Conservation (phyloP, 192 early-diverging fungal species). For the Haplosporangium gracile region DNA sequence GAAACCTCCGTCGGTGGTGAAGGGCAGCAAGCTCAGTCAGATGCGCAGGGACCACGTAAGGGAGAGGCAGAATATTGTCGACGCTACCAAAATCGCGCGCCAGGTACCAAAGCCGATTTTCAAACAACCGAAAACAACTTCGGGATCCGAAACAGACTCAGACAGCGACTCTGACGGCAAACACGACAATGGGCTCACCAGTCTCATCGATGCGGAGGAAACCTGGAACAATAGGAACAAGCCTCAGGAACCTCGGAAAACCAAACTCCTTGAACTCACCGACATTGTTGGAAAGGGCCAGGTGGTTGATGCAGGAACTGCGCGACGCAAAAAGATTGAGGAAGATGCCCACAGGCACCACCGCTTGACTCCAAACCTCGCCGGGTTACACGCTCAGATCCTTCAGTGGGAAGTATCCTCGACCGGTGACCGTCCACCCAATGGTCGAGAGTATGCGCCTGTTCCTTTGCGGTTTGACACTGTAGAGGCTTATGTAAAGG, state of each 20-base stretch:
- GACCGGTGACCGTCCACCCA: conserved; percentile 69
- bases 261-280: conserved; percentile 58
- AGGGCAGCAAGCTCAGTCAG: conserved; percentile 55
- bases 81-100: conserved; percentile 37
- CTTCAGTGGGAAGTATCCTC: conserved; percentile 72
- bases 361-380: conserved; percentile 66
- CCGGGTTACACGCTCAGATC: conserved; percentile 68
- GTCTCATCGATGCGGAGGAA: conserved; percentile 45
- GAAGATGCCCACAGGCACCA: conserved; percentile 61
- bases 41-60: conserved; percentile 33
- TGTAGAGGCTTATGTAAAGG: conserved; percentile 68
- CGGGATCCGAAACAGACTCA: conserved; percentile 32
- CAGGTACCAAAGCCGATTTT: conserved; percentile 3
- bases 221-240: conserved; percentile 52
- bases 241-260: conserved; percentile 49
- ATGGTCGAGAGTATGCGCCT: conserved; percentile 34
- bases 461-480: conserved; percentile 75
- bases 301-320: conserved; percentile 22
- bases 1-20: conserved; percentile 36
- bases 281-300: conserved; percentile 24
- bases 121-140: conserved; percentile 2
- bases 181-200: conserved; percentile 35
- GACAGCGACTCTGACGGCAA: conserved; percentile 48
- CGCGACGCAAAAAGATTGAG: conserved; percentile 14
- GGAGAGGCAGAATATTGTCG: conserved; percentile 35